Base-by-base conservation (phyloP, 164 flowering plant species). In the Liquidambar formosana region DNA sequence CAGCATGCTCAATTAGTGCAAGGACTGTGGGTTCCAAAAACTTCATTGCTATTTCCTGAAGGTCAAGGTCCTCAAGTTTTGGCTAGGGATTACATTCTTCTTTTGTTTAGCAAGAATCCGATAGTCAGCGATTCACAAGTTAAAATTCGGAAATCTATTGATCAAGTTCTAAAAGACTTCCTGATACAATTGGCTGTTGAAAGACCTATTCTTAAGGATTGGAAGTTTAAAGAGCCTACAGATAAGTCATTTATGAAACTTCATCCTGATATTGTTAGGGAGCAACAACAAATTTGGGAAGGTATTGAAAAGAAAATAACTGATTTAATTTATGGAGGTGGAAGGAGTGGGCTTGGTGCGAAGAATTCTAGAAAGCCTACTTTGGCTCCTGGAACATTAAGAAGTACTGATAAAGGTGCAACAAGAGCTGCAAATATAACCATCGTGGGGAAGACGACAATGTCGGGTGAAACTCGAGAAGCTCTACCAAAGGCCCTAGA, bases 21-120 rank as follows among this genome's bases (percentile, higher is more conserved):
- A 72, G 98, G 98, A 44, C 68, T 84, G 18, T 94, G 98, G 98
- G 89, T 83, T 46, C 80, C 86, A 38, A 86, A 75, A 72, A 86
- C 64, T 73, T 1, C 70, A 26, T 33, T 86, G 58, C 63, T 76
- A 23, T 58, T 63, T 58, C 65, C 56, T 53, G 69, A 66, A 23
- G 70, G 63, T 70, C 53, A 52, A 46, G 70, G 59, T 11, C 8
- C 6, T 21, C 69, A 71, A 44, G 44, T 51, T 41, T 51, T 78
- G n/a, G 79, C 78, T 26, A 86, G 98, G 71, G 89, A 94, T 71
- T 84, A 71, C 57, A 51, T 83, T 26, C 93, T 94, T 57, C 52
- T 73, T 62, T 71, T 76, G 43, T 91, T 91, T 76, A 86, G 83
- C 76, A 81, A 84, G 73, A 79, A 61, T 62, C 52, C 65, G 10